Evolutionary conservation across 495 filamentous ascomycete genomes (phyloP).

Genomic region (Talaromyces nanjingensis): DNA sequence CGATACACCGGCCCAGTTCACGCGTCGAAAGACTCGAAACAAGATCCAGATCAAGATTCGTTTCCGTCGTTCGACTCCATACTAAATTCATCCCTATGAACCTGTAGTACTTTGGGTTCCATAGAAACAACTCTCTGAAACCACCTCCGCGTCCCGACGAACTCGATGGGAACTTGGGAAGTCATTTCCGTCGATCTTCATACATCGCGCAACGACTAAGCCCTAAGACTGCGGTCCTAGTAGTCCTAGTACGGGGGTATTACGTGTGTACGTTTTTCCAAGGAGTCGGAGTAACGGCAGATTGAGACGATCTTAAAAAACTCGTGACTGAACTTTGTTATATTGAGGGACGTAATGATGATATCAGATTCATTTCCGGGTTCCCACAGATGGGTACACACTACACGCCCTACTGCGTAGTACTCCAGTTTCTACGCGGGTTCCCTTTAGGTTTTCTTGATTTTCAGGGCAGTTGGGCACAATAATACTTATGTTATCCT

Average conservation of each 20-base stretch:
- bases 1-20: no score
- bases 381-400: no score
- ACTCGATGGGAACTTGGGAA: background rate
- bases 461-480: no score
- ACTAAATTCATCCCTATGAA: background rate
- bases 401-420: no score
- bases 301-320: background rate
- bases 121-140: background rate
- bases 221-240: background rate
- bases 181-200: background rate
- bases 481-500: no score
- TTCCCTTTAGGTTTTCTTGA: no score
- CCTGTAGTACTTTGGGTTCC: no score
- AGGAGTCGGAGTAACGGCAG: background rate
- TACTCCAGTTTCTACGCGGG: no score
- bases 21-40: no score
- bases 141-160: background rate
- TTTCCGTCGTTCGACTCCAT: background rate
- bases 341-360: constrained; percentile 1
- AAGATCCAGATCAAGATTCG: background rate
- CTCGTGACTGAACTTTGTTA: background rate
- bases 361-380: background rate
- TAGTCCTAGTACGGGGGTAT: no score
- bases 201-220: background rate
- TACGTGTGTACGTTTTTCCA: background rate